These are phyloP conservation scores for Quercus robur DNA, from an alignment of 306 rosid species.

Conservation along the genomic window DNA sequence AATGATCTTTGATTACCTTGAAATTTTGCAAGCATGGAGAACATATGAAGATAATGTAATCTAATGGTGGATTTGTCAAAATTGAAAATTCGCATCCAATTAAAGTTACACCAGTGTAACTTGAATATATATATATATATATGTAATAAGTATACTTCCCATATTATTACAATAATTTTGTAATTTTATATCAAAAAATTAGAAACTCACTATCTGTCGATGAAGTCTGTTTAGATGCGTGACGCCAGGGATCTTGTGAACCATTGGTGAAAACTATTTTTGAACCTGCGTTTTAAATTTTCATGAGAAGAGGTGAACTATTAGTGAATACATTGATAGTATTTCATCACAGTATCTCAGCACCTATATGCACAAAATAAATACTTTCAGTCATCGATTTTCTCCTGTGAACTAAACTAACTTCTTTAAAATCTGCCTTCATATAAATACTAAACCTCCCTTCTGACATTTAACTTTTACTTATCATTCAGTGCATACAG, in stretches of 20 bases:
- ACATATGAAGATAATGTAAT: too few relatives aligned
- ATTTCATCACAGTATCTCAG: background rate
- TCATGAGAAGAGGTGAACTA: constrained; percentile 19
- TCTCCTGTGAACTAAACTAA: background rate
- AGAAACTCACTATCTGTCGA: constrained; percentile 74
- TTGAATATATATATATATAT: too few relatives aligned
- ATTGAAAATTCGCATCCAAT: too few relatives aligned
- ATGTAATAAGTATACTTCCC: too few relatives aligned
- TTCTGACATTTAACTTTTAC: background rate
- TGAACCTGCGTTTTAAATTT: constrained; percentile 57
- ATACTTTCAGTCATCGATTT: background rate
- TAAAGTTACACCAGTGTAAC: too few relatives aligned
- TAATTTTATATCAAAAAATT: constrained; percentile 10
- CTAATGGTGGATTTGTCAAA: too few relatives aligned
- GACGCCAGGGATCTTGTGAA: constrained; percentile 99
- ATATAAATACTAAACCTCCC: background rate
- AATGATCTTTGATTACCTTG: too few relatives aligned
- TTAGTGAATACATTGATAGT: background rate
- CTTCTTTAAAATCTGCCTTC: background rate
- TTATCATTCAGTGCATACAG: background rate
- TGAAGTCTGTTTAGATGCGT: constrained; percentile 79
- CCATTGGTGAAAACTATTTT: constrained; percentile 86
- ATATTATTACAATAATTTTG: background rate
- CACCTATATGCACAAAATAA: background rate
- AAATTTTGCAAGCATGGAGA: too few relatives aligned